Evolutionary conservation across 305 asterid species (phyloP).

Genomic region (Fraxinus paxiana): DNA sequence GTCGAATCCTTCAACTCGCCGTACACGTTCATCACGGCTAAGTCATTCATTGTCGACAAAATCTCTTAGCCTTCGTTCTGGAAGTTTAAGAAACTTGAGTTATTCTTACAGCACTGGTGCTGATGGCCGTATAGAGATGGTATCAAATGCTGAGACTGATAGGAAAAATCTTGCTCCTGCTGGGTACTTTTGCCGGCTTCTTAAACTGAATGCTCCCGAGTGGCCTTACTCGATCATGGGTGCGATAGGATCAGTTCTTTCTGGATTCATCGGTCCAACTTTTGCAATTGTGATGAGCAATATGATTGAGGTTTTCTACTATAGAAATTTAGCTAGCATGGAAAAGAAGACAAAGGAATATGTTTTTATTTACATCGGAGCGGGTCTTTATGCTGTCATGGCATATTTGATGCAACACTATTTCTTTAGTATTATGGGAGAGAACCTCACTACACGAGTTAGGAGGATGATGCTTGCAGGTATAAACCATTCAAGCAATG

Average conservation of each 20-base stretch:
- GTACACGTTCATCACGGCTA: constrained; percentile 75
- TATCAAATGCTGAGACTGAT: constrained; percentile 86
- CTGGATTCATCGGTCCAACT: constrained; percentile 75
- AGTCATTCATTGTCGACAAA: constrained; percentile 89
- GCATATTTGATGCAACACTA: constrained; percentile 95
- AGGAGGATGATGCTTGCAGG: constrained; percentile 99
- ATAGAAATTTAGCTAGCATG: constrained; percentile 65
- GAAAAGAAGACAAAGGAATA: constrained; percentile 83
- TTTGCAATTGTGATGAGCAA: constrained; percentile 96
- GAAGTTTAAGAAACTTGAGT: constrained; percentile 85
- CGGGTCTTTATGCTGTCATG: constrained; percentile 83
- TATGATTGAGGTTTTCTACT: constrained; percentile 96
- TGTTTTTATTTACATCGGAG: constrained; percentile 87
- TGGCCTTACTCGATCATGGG: constrained; percentile 99
- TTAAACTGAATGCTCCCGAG: constrained; percentile 86
- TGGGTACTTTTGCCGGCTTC: constrained; percentile 83
- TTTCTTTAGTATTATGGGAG: constrained; percentile 98
- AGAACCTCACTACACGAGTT: constrained; percentile 92
- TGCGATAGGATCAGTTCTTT: constrained; percentile 48
- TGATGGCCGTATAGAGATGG: constrained; percentile 96
- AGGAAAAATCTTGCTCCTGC: constrained; percentile 76
- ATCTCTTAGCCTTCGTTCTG: constrained; percentile 94
- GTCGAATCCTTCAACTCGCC: constrained; percentile 81
- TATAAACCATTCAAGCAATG: constrained; percentile 15
- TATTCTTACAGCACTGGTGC: constrained; percentile 97